Percentiles rank a stretch among this genome's conserved stretches.
phyloP scores from a whole-genome alignment of 2,329 filamentous ascomycete species.

The Lecanoromycetidae sp. region DNA sequence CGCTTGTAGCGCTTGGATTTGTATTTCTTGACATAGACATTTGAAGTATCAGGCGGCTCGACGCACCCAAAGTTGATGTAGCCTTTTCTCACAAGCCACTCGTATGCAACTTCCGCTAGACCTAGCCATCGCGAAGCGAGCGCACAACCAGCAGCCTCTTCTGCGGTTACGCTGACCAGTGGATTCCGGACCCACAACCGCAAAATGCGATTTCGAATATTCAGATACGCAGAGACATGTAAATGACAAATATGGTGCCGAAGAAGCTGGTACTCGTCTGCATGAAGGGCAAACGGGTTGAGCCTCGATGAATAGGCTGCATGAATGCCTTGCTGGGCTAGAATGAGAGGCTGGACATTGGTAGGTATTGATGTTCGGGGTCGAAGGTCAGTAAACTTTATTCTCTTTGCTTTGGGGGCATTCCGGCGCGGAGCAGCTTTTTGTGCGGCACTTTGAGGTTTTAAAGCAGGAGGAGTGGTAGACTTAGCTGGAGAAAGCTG shows the following conservation, averaged over 20 bases:
- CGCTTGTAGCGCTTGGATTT: slow-evolving; percentile 38
- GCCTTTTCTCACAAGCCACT: slow-evolving; percentile 81
- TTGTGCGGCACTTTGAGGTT: not conserved
- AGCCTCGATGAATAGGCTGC: slow-evolving; percentile 82
- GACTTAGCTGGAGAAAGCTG: slow-evolving; percentile 17
- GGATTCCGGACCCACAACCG: slow-evolving; percentile 83
- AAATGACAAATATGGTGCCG: slow-evolving; percentile 70
- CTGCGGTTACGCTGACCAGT: slow-evolving; percentile 63
- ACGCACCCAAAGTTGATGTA: slow-evolving; percentile 97
- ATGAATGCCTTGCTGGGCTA: slow-evolving; percentile 80
- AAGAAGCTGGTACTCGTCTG: slow-evolving; percentile 69
- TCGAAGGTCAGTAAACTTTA: slow-evolving; percentile 40
- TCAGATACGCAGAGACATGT: slow-evolving; percentile 90
- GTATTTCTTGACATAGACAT: slow-evolving; percentile 28
- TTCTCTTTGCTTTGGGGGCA: slow-evolving; percentile 5
- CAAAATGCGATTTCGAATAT: slow-evolving; percentile 88
- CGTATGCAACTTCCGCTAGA: slow-evolving; percentile 73
- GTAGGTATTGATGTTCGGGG: slow-evolving; percentile 73
- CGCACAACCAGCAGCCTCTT: slow-evolving; percentile 83
- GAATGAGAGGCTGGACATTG: slow-evolving; percentile 59
- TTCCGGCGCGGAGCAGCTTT: slow-evolving; percentile 1
- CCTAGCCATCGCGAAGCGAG: slow-evolving; percentile 81
- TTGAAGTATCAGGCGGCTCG: slow-evolving; percentile 45
- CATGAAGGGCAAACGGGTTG: slow-evolving; percentile 78
- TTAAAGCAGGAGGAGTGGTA: slow-evolving; percentile 12